phyloP scores from a whole-genome alignment of 371 early-diverging fungal genomes.

The Mucor saturninus region DNA sequence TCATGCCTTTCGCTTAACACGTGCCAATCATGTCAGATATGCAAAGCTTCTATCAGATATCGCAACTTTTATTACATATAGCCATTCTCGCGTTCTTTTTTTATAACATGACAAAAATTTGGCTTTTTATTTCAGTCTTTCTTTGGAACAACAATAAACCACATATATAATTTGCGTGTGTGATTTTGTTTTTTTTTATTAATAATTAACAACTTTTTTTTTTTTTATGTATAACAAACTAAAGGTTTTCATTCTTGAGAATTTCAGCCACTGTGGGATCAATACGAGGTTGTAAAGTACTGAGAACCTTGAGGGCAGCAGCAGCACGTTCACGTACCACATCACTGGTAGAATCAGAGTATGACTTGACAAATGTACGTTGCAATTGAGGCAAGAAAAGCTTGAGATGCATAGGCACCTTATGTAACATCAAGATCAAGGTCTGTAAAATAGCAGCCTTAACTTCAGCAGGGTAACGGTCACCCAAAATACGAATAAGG shows the following conservation, averaged over 20 bases:
- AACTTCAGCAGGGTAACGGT: slow-evolving; percentile 89
- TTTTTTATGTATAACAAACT: neutral
- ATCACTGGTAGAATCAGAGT: slow-evolving; percentile 74
- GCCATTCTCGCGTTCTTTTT: no score
- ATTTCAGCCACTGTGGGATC: slow-evolving; percentile 35
- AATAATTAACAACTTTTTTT: neutral
- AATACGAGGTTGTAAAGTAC: slow-evolving; percentile 30
- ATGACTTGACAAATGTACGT: slow-evolving; percentile 93
- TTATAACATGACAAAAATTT: no score
- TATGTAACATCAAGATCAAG: slow-evolving; percentile 75
- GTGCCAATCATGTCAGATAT: no score
- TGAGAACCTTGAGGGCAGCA: slow-evolving; percentile 62
- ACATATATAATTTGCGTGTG: no score
- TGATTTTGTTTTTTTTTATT: no score
- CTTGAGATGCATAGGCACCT: slow-evolving; percentile 86
- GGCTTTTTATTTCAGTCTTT: no score
- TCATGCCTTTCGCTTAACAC: no score
- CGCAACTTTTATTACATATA: no score
- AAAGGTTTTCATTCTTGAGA: slow-evolving; percentile 25
- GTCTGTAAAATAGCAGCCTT: slow-evolving; percentile 91
- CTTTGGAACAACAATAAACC: no score
- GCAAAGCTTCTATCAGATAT: no score
- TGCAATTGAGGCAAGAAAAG: slow-evolving; percentile 98
- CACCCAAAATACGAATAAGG: slow-evolving; percentile 96
- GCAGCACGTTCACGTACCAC: slow-evolving; percentile 84